Conservation (phyloP, 2,329 filamentous ascomycete species). For the Aspergillus spinulosporus region DNA sequence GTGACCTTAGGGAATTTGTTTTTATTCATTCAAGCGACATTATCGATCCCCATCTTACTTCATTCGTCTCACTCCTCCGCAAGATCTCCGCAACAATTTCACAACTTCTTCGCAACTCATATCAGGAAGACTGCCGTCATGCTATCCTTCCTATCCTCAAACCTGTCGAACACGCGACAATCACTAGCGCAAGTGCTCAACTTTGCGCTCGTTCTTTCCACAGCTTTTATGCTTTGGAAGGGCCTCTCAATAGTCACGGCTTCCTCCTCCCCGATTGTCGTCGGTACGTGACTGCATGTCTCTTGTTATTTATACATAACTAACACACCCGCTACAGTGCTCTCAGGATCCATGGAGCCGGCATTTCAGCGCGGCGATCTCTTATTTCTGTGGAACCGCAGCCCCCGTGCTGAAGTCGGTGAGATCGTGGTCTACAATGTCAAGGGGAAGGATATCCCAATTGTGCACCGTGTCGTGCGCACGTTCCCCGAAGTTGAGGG, state of each 20-base stretch:
- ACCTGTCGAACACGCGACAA: conserved; percentile 70
- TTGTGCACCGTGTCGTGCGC: conserved; percentile 89
- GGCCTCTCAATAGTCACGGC: conserved; percentile 77
- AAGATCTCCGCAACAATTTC: conserved; percentile 14
- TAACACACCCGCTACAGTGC: conserved; percentile 19
- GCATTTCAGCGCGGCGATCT: conserved; percentile 66
- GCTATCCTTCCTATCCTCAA: conserved; percentile 63
- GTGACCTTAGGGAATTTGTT: background rate
- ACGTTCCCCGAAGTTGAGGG: conserved; percentile 54
- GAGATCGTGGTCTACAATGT: conserved; percentile 83
- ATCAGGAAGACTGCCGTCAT: conserved; percentile 47
- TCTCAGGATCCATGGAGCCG: conserved; percentile 68
- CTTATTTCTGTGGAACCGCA: conserved; percentile 64
- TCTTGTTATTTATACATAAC: no score
- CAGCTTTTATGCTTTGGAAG: conserved; percentile 96
- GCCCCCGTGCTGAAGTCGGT: conserved; percentile 64
- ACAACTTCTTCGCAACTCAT: background rate
- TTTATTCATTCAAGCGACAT: no score
- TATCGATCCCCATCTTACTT: background rate
- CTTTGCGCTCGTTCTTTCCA: conserved; percentile 85
- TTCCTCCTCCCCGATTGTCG: conserved; percentile 68
- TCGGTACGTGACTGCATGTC: conserved; percentile 53
- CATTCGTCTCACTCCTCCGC: conserved; percentile 1
- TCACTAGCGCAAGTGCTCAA: conserved; percentile 80
- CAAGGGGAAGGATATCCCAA: conserved; percentile 91